A percentile compares a stretch with the other conserved stretches of the same genome.
These are phyloP conservation scores for Tylopilus balloui DNA, from an alignment of 768 basidiomycete species.

Conservation along the genomic window DNA sequence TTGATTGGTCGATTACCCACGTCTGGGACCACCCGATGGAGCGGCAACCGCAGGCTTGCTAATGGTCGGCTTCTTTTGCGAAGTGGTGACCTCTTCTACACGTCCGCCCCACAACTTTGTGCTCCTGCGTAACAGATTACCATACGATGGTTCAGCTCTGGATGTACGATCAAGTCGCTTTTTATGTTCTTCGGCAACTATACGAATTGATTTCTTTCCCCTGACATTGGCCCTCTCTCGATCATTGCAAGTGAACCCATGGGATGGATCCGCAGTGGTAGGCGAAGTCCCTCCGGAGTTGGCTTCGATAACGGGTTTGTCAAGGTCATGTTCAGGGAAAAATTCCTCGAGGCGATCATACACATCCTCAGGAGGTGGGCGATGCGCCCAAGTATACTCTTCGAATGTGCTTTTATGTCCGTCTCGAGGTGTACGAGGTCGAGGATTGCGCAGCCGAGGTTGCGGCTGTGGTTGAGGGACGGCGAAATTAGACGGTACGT, in stretches of 20 bases:
- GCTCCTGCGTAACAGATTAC: slow-evolving; percentile 65
- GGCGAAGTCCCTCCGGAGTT: slow-evolving; percentile 77
- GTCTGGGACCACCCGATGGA: slow-evolving; percentile 57
- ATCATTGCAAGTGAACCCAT: slow-evolving; percentile 35
- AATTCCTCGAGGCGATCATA: slow-evolving; percentile 90
- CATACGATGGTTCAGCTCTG: slow-evolving; percentile 49
- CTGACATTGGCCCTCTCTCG: slow-evolving; percentile 41
- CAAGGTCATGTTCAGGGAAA: slow-evolving; percentile 95
- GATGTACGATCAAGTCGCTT: slow-evolving; percentile 68
- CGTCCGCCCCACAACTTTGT: slow-evolving; percentile 95
- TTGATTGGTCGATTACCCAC: slow-evolving; percentile 43
- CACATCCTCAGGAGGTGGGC: slow-evolving; percentile 88
- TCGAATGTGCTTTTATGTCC: slow-evolving; percentile 49
- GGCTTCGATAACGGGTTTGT: slow-evolving; percentile 91
- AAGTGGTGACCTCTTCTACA: slow-evolving; percentile 88
- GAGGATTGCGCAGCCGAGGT: slow-evolving; percentile 14
- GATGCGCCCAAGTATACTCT: slow-evolving; percentile 80
- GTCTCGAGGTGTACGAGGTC: slow-evolving; percentile 28
- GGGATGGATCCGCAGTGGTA: slow-evolving; percentile 51
- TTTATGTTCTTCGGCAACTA: slow-evolving; percentile 87
- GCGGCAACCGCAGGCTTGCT: slow-evolving; percentile 50
- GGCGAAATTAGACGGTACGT: slow-evolving; percentile 18
- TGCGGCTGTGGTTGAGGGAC: slow-evolving; percentile 14
- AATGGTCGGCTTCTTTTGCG: slow-evolving; percentile 49
- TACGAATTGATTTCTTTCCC: slow-evolving; percentile 87